Evolutionary conservation across 177 flowering plant genomes (phyloP).

Genomic region (Vitis hybrid): DNA sequence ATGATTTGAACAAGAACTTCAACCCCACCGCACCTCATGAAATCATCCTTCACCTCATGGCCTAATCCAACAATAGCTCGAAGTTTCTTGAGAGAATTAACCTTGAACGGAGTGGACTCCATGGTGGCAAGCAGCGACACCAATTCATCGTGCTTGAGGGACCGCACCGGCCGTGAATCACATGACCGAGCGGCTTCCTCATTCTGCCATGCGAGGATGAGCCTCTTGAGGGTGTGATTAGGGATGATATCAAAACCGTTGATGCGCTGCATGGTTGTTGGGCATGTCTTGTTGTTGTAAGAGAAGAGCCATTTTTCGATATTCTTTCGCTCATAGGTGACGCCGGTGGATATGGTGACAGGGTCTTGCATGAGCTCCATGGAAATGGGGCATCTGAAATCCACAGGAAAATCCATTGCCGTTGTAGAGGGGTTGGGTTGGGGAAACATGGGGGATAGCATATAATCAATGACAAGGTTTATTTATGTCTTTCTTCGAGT

Average conservation of each 20-base stretch:
- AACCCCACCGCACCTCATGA: conserved; percentile 42
- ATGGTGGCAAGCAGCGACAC: conserved; percentile 30
- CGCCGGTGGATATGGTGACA: conserved; percentile 37
- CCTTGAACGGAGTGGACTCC: conserved; percentile 60
- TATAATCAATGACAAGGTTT: too few relatives aligned
- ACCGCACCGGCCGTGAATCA: too few relatives aligned
- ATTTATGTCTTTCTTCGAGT: too few relatives aligned
- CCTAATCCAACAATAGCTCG: conserved; percentile 27
- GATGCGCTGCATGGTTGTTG: conserved; percentile 63
- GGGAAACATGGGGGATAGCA: too few relatives aligned
- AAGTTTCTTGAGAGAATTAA: conserved; percentile 47
- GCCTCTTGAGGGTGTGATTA: conserved; percentile 62
- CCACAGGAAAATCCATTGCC: conserved; percentile 40
- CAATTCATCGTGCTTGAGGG: conserved; percentile 35
- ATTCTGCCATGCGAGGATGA: conserved; percentile 48
- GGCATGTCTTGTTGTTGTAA: conserved; percentile 65
- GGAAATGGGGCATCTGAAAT: conserved; percentile 69
- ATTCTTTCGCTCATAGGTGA: conserved; percentile 31
- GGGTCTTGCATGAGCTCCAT: conserved; percentile 43
- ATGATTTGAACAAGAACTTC: conserved; percentile 38
- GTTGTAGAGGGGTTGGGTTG: too few relatives aligned
- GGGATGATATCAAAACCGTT: conserved; percentile 47
- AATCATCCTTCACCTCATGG: conserved; percentile 30
- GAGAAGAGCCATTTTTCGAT: conserved; percentile 50
- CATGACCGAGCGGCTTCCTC: background rate